Evolutionary conservation across 164 flowering plant species (phyloP), one percentile per base, ranked within the genome.

Genomic region (Nelumbo lutea): DNA sequence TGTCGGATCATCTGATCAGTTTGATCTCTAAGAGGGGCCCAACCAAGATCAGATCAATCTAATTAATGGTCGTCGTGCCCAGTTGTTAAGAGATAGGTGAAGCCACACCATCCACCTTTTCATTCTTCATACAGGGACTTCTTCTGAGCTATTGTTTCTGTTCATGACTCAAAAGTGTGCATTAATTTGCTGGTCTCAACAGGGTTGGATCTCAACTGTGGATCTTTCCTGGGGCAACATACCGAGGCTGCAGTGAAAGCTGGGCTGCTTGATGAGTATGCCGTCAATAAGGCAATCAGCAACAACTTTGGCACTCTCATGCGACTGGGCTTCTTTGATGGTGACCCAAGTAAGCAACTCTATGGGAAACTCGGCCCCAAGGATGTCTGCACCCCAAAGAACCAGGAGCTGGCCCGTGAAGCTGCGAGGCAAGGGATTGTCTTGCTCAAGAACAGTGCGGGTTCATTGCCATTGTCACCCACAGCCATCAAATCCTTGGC

Each of bases 371-470:
- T 95, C 7, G 96, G 97, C 38, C 86, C 91, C 1, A 82, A 86
- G 50, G 96, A 95, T 55, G 97, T 95, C 0, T 95, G 99, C 73
- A 82, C 93, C 0, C 55, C 71, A 0, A 79, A 69, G 61, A 68
- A 89, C 80, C 89, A 85, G 51, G 87, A 88, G 65, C 82, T 95
- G 15, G 97, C 96, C 38, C 81, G 79, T 9, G 96, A 92, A 68
- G 87, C 98, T 2, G 98, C 98, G 0, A 83, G 90, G 69, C 96
- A 90, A 78, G 98, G 98, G 64, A 92, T 95, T 41, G 97, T 95
- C n/a, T 64, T 95, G 63, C 86, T 92, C 39, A 86, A 92, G 80
- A 92, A 92, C 80, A 74, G 45, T n/a, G 65, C 70, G 3, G 83
- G 80, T 1, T 78, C 88, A 1, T 73, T 95, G 61, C 97, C 98